A percentile compares a stretch with the other conserved stretches of the same genome.
These are phyloP conservation scores for Tulasnella sp. DNA, from an alignment of 768 basidiomycete species.

Conservation along the genomic window DNA sequence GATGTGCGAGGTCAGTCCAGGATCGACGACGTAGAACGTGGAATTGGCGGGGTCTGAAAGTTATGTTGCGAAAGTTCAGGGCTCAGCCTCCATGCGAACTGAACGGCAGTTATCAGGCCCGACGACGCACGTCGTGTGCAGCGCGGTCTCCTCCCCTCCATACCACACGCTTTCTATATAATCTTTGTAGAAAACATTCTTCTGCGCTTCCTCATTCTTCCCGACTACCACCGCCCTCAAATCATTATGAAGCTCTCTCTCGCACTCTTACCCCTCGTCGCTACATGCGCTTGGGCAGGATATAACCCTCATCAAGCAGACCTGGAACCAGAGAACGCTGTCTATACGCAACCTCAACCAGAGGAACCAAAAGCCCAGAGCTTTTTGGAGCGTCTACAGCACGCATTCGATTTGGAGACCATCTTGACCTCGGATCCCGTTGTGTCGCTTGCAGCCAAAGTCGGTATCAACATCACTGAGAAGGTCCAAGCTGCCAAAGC, in stretches of 20 bases:
- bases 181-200: neutral
- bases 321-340: neutral
- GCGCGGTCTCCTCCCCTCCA: constrained; percentile 4
- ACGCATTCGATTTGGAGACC: constrained; percentile 18
- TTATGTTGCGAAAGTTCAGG: constrained; percentile 10
- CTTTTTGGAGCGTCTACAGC: constrained; percentile 2
- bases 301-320: constrained; percentile 36
- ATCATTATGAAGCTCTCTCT: constrained; percentile 53
- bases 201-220: constrained; percentile 23
- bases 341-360: neutral
- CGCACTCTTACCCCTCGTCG: constrained; percentile 37
- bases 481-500: constrained; percentile 38
- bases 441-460: constrained; percentile 48
- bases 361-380: neutral
- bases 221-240: constrained; percentile 31
- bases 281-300: constrained; percentile 43
- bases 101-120: neutral
- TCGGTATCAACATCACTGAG: constrained; percentile 72
- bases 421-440: constrained; percentile 54
- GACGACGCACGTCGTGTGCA: constrained; percentile 11
- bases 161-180: neutral
- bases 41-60: neutral
- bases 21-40: neutral
- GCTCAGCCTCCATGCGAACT: constrained; percentile 4
- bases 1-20: constrained; percentile 17